These are phyloP conservation scores for Solanum dulcamara DNA, from an alignment of 257 asterid species.

Conservation along the genomic window DNA sequence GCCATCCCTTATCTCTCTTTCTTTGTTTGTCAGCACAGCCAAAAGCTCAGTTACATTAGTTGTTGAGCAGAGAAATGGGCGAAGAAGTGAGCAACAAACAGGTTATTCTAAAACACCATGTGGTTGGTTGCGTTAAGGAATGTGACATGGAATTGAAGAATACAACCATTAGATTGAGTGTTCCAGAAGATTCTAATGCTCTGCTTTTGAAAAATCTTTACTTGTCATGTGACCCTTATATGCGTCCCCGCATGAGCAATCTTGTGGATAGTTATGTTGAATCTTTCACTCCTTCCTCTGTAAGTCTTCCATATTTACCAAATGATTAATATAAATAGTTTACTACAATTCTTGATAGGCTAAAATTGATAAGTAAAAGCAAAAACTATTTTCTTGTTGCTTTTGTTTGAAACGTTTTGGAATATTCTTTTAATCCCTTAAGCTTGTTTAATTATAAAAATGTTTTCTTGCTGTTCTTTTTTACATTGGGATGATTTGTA, in stretches of 20 bases:
- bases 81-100: slow-evolving; percentile 19
- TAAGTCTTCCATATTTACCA: neutral
- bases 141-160: slow-evolving; percentile 12
- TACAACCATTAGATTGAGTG: slow-evolving; percentile 5
- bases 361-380: too few species aligned
- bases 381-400: too few species aligned
- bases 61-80: neutral
- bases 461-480: too few species aligned
- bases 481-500: too few species aligned
- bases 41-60: neutral
- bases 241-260: slow-evolving; percentile 13
- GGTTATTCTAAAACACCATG: slow-evolving; percentile 18
- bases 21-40: neutral
- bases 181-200: slow-evolving; percentile 14
- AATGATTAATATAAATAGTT: too few species aligned
- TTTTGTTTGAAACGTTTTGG: too few species aligned
- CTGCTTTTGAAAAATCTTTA: slow-evolving; percentile 38
- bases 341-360: too few species aligned
- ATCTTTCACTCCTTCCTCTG: neutral
- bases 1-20: neutral
- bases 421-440: too few species aligned
- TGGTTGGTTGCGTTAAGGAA: slow-evolving; percentile 18
- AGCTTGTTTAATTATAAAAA: too few species aligned
- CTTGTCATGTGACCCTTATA: slow-evolving; percentile 39
- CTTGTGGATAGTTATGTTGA: neutral